Evolutionary conservation across 2,329 filamentous ascomycete species (phyloP).

Genomic region (Nothopassalora personata): DNA sequence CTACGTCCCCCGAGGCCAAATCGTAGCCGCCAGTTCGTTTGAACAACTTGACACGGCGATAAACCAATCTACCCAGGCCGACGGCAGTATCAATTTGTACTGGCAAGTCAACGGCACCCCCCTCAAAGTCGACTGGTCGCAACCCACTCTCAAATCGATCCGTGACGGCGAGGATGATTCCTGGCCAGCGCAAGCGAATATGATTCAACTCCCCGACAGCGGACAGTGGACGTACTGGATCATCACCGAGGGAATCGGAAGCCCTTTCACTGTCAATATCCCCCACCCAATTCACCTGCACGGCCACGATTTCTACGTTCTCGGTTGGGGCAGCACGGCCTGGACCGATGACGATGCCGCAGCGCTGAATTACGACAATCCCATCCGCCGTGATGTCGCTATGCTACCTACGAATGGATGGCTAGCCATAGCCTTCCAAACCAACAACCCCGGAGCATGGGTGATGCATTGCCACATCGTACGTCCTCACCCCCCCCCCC

Average conservation of each 20-base stretch:
- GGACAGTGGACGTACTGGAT: slow-evolving; percentile 33
- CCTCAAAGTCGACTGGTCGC: slow-evolving; percentile 40
- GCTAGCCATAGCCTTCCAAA: slow-evolving; percentile 38
- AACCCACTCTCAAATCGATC: slow-evolving; percentile 43
- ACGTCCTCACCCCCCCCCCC: slow-evolving; percentile 4
- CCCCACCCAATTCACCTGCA: slow-evolving; percentile 32
- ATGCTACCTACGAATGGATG: slow-evolving; percentile 36
- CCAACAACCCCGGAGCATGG: slow-evolving; percentile 43
- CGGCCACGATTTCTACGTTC: slow-evolving; percentile 32
- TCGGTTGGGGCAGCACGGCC: slow-evolving; percentile 24
- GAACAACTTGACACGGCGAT: slow-evolving; percentile 26
- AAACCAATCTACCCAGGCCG: slow-evolving; percentile 26
- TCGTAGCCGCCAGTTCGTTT: slow-evolving; percentile 21
- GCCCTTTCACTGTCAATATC: slow-evolving; percentile 26
- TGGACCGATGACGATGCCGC: slow-evolving; percentile 22
- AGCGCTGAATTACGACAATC: slow-evolving; percentile 34
- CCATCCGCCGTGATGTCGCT: slow-evolving; percentile 37
- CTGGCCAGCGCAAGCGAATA: slow-evolving; percentile 33
- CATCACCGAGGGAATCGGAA: slow-evolving; percentile 29
- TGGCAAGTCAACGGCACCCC: slow-evolving; percentile 42
- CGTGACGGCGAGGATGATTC: slow-evolving; percentile 36
- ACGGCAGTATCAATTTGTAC: slow-evolving; percentile 29
- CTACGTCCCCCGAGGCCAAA: slow-evolving; percentile 28
- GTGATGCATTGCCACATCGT: slow-evolving; percentile 41
- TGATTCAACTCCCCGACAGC: slow-evolving; percentile 30